Evolutionary conservation across 257 asterid genomes (phyloP).

Genomic region (Solanum chiquidenum): DNA sequence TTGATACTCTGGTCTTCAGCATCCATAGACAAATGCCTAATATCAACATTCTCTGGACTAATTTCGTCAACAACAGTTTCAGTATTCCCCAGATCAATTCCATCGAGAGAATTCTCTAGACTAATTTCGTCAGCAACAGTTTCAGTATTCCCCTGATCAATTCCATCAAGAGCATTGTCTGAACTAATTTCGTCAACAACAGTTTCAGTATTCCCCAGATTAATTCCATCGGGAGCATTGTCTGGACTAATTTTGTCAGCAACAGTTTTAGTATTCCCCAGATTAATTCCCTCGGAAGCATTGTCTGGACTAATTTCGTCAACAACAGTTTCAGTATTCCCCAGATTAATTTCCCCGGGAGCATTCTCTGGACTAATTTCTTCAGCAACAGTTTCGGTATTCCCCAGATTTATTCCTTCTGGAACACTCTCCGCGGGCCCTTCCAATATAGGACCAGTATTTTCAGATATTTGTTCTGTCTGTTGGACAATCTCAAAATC

Average conservation of each 20-base stretch:
- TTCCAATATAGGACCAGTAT: neutral
- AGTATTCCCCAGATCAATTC: neutral
- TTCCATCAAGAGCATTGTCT: neutral
- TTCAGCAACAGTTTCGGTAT: neutral
- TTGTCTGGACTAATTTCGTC: neutral
- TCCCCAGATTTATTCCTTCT: conserved; percentile 3
- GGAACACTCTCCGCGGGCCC: neutral
- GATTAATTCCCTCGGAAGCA: neutral
- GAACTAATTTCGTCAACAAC: neutral
- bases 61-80: neutral
- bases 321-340: conserved; percentile 3
- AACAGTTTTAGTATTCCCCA: conserved; percentile 3
- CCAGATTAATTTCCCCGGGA: neutral
- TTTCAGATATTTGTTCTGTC: conserved; percentile 1
- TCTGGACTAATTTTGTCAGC: neutral
- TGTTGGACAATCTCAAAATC: neutral
- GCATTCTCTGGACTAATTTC: neutral
- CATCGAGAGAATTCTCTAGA: neutral
- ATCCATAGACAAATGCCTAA: neutral
- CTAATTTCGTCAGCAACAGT: neutral
- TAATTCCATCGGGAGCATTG: neutral
- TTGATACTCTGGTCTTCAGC: neutral
- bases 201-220: conserved; percentile 1
- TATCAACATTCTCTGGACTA: neutral
- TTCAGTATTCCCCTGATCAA: conserved; percentile 1